phyloP scores from a whole-genome alignment of 306 rosid genomes.

The Begonia masoniana region DNA sequence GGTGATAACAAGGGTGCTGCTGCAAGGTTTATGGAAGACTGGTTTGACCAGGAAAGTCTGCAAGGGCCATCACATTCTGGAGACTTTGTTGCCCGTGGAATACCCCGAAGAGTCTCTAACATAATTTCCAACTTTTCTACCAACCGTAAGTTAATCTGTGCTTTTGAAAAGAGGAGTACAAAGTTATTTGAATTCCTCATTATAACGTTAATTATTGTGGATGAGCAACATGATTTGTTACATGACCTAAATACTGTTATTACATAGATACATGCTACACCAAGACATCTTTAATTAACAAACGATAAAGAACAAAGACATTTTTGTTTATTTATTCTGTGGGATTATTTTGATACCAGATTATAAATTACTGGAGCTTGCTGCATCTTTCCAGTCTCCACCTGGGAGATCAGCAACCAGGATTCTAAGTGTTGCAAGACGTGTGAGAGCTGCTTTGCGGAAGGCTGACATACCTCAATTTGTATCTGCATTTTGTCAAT shows the following conservation, averaged over 20 bases:
- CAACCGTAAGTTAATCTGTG: constrained; percentile 13
- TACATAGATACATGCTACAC: no score
- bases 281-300: no score
- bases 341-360: neutral
- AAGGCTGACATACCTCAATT: constrained; percentile 49
- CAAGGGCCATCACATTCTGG: constrained; percentile 7
- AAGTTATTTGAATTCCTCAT: no score
- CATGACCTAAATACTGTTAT: no score
- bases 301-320: no score
- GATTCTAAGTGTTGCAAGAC: constrained; percentile 42
- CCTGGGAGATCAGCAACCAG: constrained; percentile 48
- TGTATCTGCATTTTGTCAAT: constrained; percentile 87
- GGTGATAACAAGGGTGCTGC: constrained; percentile 99
- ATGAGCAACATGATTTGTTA: no score
- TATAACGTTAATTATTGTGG: no score
- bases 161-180: no score
- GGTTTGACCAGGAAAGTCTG: constrained; percentile 42
- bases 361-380: constrained; percentile 55
- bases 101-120: constrained; percentile 32
- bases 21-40: constrained; percentile 94
- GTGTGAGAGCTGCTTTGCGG: constrained; percentile 51
- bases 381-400: constrained; percentile 55
- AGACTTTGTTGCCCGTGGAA: constrained; percentile 10
- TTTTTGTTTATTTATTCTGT: no score
- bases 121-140: constrained; percentile 13